phyloP scores from a whole-genome alignment of 345 rosid species.

The Bretschneidera sinensis region DNA sequence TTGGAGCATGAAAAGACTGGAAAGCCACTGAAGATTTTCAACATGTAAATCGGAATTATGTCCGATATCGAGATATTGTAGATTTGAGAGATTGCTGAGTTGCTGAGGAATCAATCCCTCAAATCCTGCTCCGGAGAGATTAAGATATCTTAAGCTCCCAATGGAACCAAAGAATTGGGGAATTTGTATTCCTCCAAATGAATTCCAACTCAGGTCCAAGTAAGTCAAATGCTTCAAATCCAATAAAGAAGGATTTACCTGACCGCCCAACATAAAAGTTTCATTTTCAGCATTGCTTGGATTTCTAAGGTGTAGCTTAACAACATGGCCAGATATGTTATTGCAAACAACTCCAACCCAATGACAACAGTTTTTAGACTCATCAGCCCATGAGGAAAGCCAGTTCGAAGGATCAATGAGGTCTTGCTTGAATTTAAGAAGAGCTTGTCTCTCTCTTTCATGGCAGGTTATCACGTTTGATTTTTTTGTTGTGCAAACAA shows the following conservation, averaged over 20 bases:
- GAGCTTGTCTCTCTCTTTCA: constrained; percentile 16
- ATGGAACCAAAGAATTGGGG: constrained; percentile 12
- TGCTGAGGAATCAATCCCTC: constrained; percentile 17
- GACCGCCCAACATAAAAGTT: constrained; percentile 14
- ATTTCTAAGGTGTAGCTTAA: constrained; percentile 14
- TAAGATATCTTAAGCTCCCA: constrained; percentile 14
- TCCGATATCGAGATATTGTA: constrained; percentile 18
- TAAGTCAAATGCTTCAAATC: constrained; percentile 19
- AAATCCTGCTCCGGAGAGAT: too few species aligned
- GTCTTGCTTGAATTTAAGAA: constrained; percentile 19
- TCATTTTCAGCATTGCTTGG: background rate
- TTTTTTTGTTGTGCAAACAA: too few species aligned
- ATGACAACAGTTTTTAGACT: too few species aligned
- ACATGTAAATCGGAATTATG: background rate
- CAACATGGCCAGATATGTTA: constrained; percentile 18
- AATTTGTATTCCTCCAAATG: constrained; percentile 2
- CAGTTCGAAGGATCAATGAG: constrained; percentile 16
- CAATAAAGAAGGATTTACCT: constrained; percentile 18
- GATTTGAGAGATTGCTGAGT: constrained; percentile 25
- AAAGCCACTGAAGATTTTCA: constrained; percentile 26
- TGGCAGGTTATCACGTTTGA: too few species aligned
- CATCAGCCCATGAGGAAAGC: too few species aligned
- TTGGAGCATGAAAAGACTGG: constrained; percentile 14
- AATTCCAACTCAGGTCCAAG: constrained; percentile 20
- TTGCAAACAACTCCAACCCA: constrained; percentile 31